phyloP scores from a whole-genome alignment of 2,329 filamentous ascomycete genomes.

The Nemania bipapillata region DNA sequence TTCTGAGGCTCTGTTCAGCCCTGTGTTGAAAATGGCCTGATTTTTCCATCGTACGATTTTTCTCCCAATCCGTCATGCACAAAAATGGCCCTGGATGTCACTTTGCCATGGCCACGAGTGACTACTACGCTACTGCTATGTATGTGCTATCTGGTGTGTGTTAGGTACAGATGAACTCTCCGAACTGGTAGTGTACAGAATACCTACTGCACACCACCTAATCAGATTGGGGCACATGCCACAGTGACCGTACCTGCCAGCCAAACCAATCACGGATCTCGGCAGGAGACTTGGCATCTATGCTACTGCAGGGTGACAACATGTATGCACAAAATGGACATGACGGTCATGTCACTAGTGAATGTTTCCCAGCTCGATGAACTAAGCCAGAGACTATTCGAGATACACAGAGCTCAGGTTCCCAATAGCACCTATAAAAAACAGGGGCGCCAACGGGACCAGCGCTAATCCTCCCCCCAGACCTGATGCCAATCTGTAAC shows the following conservation, averaged over 20 bases:
- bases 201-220: neutral
- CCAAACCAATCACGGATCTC: slow-evolving; percentile 16
- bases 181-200: neutral
- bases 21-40: slow-evolving; percentile 36
- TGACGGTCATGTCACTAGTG: neutral
- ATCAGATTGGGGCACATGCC: slow-evolving; percentile 2
- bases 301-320: slow-evolving; percentile 24
- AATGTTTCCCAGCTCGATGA: slow-evolving; percentile 5
- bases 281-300: slow-evolving; percentile 23
- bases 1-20: slow-evolving; percentile 33
- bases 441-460: slow-evolving; percentile 18
- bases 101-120: slow-evolving; percentile 14
- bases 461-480: slow-evolving; percentile 30
- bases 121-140: neutral
- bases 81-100: slow-evolving; percentile 22
- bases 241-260: neutral
- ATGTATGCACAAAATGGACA: slow-evolving; percentile 11
- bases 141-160: neutral
- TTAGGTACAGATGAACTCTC: no score
- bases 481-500: slow-evolving; percentile 39
- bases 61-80: slow-evolving; percentile 26
- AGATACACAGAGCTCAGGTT: slow-evolving; percentile 13
- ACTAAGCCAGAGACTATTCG: neutral
- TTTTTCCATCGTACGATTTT: slow-evolving; percentile 37
- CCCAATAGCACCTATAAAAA: slow-evolving; percentile 6